Percentiles rank a stretch among this genome's conserved stretches.
Conservation (phyloP, 768 basidiomycete species). For the Cubamyces lactineus region DNA sequence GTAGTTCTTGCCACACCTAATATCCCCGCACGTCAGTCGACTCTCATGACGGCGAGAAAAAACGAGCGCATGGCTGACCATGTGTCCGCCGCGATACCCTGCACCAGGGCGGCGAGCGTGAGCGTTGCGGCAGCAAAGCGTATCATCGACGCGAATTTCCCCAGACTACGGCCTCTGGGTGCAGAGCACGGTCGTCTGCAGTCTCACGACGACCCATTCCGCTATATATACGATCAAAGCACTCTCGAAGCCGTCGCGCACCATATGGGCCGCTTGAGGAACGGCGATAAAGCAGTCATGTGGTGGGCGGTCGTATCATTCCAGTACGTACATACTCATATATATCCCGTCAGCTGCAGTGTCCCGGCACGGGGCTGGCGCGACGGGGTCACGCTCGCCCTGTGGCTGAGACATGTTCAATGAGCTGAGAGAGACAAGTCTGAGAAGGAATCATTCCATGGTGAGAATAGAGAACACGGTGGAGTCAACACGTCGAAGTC, state of each 20-base stretch:
- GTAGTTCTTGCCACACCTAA: conserved; percentile 57
- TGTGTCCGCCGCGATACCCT: conserved; percentile 10
- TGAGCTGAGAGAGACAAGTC: too few relatives aligned
- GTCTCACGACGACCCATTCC: conserved; percentile 1
- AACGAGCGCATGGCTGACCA: neutral
- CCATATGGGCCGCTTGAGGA: conserved; percentile 13
- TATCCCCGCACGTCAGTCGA: neutral
- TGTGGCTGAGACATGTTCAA: neutral
- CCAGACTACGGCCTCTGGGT: neutral
- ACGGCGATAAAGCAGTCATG: conserved; percentile 19
- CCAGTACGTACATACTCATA: neutral
- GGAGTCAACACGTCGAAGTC: too few relatives aligned
- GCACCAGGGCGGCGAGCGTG: conserved; percentile 1
- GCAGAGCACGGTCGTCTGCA: conserved; percentile 3
- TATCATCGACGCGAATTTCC: conserved; percentile 4
- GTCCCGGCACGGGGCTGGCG: neutral
- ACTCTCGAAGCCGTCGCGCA: conserved; percentile 1
- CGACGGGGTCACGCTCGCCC: neutral
- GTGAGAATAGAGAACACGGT: too few relatives aligned
- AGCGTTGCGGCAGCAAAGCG: conserved; percentile 2
- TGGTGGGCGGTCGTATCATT: conserved; percentile 7
- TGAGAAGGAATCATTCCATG: too few relatives aligned
- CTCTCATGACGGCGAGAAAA: neutral
- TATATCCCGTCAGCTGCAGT: neutral
- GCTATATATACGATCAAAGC: conserved; percentile 10